Base-by-base conservation (phyloP, 192 early-diverging fungal genomes). In the Chytriomyces sp. region DNA sequence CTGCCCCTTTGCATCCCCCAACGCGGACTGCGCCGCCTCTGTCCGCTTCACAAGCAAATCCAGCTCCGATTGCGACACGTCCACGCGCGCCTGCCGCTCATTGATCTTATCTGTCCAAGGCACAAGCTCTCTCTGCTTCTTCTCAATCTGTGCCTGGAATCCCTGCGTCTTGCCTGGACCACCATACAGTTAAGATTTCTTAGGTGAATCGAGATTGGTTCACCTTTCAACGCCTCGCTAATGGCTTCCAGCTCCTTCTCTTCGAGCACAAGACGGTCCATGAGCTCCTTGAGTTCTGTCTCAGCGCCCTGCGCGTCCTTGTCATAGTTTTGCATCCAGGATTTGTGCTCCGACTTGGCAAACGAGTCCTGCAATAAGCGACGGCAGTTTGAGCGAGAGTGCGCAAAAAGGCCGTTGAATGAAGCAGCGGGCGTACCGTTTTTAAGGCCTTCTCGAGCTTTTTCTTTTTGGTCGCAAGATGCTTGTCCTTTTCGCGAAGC, bases 81-180 rank as follows among this genome's bases (percentile, higher is more conserved):
- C 89, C n/a, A 95, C 79, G 52, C 81, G 71, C 32, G 90, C 85
- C 75, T 92, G 86, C 59, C 88, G 88, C 32, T 70, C 87, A 55
- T 89, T 89, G 72, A 94, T 88, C 76, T 90, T 91, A 66, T 95
- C 93, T 44, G 82, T 83, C 92, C 92, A 95, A 1, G 96, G 98
- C 4, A 88, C 89, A 22, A 98, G 79, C 64, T 93, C 88, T 30
- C 85, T 86, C 76, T 99, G 93, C 68, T 93, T 87, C 56, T 90
- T 81, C 72, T 93, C 93, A 25, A 99, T 95, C 49, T 93, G 77
- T 31, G 81, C 75, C 44, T 93, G 88, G 70, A 92, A 91, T n/a
- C 62, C 83, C 37, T 93, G 88, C 0, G 98, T 97, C 76, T 98
- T 98, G 39, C 91, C 85, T 82, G 56, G 1, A 26, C 6, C 19